Evolutionary conservation across 1,284 basidiomycete genomes (phyloP).

Genomic region (Stereum hirsutum): DNA sequence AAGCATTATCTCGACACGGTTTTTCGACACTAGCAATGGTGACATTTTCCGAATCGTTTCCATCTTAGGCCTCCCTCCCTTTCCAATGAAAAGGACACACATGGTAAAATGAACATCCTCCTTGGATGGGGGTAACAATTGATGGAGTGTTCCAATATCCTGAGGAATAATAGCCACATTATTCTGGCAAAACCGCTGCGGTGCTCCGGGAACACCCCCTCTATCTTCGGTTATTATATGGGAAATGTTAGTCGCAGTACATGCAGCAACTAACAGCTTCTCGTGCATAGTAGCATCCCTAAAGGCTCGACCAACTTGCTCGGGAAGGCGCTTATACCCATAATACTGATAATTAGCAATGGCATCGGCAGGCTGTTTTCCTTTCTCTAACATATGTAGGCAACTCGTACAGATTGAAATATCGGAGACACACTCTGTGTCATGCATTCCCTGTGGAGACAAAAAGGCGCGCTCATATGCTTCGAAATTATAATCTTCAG

Average conservation of each 20-base stretch:
- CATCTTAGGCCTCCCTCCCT: no score
- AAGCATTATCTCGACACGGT: not conserved
- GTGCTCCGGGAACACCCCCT: not conserved
- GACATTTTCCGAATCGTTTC: not conserved
- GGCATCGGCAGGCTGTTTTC: not conserved
- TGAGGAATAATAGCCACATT: conserved; percentile 3
- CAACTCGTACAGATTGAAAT: not conserved
- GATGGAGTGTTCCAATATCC: not conserved
- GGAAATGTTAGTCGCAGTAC: not conserved
- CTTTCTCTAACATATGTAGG: not conserved
- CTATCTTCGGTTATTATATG: not conserved
- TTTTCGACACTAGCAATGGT: not conserved
- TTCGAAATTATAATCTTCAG: not conserved
- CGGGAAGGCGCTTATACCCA: not conserved
- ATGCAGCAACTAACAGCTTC: not conserved
- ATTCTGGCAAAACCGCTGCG: not conserved
- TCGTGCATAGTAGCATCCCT: not conserved
- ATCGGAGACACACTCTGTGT: not conserved
- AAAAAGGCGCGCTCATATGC: not conserved
- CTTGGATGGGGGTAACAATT: not conserved
- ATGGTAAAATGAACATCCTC: not conserved
- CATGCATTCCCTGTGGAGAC: not conserved
- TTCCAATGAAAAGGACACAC: not conserved
- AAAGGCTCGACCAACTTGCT: not conserved
- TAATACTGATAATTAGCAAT: not conserved